Base-by-base conservation (phyloP, 352 stramenopile species). In the Globisporangium paddicum region DNA sequence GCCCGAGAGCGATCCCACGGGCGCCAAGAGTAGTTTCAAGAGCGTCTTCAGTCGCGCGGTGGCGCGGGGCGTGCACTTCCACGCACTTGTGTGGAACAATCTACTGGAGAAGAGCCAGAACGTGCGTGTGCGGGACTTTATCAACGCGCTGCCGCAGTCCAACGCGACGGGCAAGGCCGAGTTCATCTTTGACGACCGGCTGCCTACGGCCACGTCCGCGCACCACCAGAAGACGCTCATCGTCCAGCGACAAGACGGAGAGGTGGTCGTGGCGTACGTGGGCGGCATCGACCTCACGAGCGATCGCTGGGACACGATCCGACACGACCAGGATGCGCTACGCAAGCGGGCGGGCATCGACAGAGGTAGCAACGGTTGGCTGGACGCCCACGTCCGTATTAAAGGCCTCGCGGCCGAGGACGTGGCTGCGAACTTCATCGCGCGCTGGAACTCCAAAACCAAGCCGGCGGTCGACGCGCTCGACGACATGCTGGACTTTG, bases 81-180 rank as follows among this genome's bases (percentile, higher is more conserved):
- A 79, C 35, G 71, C 80, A 54, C 72, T 91, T 35, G 67, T 81
- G 8, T 91, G 77, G 82, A 73, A 68, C 37, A 93, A 90, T 42
- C 21, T 87, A 19, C 72, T 82, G 13, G 75, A 90, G 23, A 61
- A 66, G 0, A 51, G 69, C 0, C 71, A 85, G 51, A 90, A 87
- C 49, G 56, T 86, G 44, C 68, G 73, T 14, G 67, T 87, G 41
- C 78, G 75, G 14, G 68, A 87, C 46, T 67, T 73, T 19, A 66
- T 86, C 53, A 90, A 89, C 53, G 46, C 64, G 26, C 40, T 80
- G 44, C 48, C 51, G 28, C 48, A 62, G 5, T 23, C 53, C 2
- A 67, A 60, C 11, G 48, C 49, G 1, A 42, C 68, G 6, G 77
- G 73, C n/a, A 62, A 60, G 8, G 71, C 57, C 1, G 37, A 47